Evolutionary conservation across 108 stramenopile genomes (phyloP).

Genomic region (Heterococcus sp.): DNA sequence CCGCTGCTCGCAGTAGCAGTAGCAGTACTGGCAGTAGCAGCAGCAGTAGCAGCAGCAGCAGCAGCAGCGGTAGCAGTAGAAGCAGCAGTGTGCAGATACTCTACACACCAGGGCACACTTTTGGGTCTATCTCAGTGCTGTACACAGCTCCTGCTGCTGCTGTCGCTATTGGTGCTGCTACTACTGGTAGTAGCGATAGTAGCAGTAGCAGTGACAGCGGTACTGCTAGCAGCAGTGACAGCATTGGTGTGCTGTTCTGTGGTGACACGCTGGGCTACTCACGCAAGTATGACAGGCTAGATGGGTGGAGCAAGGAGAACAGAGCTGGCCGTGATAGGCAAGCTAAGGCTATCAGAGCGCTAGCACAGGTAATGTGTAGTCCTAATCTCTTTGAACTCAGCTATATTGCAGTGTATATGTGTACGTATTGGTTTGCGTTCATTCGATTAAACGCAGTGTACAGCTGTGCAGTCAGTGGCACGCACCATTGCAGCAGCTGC

Average conservation of each 20-base stretch:
- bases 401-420: too few relatives aligned
- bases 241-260: constrained; percentile 15
- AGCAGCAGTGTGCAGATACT: constrained; percentile 17
- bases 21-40: too few relatives aligned
- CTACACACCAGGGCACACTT: constrained; percentile 24
- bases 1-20: background rate
- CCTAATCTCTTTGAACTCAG: too few relatives aligned
- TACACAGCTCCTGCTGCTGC: background rate
- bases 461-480: too few relatives aligned
- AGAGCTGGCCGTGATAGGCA: background rate
- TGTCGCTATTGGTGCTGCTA: too few relatives aligned
- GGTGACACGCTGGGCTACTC: constrained; percentile 24
- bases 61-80: constrained; percentile 18
- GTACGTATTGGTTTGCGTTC: too few relatives aligned
- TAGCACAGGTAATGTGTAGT: background rate
- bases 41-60: constrained; percentile 3
- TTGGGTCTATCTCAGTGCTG: constrained; percentile 25
- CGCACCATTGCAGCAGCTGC: too few relatives aligned
- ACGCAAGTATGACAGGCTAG: background rate
- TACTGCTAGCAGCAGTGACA: constrained; percentile 2
- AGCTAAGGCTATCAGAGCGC: background rate
- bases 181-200: background rate
- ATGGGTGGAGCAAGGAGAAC: background rate
- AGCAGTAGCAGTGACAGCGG: too few relatives aligned
- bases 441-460: too few relatives aligned